phyloP scores from a whole-genome alignment of 257 asterid species.

The Salvia rosmarinus region DNA sequence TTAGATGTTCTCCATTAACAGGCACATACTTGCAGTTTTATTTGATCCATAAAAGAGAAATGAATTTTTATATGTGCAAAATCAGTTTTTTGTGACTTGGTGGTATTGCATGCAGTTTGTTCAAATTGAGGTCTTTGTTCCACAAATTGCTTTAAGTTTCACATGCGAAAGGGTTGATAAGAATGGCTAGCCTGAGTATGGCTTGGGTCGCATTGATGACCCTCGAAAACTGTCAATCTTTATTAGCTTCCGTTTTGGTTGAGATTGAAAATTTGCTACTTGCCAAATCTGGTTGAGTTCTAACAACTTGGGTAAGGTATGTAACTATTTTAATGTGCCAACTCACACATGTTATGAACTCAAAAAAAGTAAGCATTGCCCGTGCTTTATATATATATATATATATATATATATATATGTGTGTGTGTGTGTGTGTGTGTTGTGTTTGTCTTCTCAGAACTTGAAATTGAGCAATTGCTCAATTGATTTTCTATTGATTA shows the following conservation, averaged over 20 bases:
- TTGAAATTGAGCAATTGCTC: neutral
- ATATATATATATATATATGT: neutral
- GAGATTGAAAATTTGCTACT: neutral
- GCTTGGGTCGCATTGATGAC: neutral
- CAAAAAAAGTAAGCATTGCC: neutral
- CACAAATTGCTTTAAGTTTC: neutral
- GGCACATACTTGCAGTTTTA: neutral
- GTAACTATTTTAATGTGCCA: neutral
- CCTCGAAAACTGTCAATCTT: neutral
- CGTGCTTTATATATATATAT: neutral
- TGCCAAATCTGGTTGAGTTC: neutral
- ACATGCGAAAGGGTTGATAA: neutral
- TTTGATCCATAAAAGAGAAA: neutral
- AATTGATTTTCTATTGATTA: neutral
- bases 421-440: neutral
- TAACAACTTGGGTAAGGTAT: neutral
- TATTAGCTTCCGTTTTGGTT: neutral
- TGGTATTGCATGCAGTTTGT: neutral
- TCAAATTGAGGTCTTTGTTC: neutral
- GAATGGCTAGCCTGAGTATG: neutral
- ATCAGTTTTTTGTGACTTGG: neutral
- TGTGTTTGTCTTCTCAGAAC: neutral
- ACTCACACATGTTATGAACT: neutral
- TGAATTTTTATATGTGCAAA: neutral
- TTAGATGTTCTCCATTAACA: neutral